These are phyloP conservation scores for Aureobasidium sp. DNA, from an alignment of 2,329 filamentous ascomycete genomes.

Conservation along the genomic window DNA sequence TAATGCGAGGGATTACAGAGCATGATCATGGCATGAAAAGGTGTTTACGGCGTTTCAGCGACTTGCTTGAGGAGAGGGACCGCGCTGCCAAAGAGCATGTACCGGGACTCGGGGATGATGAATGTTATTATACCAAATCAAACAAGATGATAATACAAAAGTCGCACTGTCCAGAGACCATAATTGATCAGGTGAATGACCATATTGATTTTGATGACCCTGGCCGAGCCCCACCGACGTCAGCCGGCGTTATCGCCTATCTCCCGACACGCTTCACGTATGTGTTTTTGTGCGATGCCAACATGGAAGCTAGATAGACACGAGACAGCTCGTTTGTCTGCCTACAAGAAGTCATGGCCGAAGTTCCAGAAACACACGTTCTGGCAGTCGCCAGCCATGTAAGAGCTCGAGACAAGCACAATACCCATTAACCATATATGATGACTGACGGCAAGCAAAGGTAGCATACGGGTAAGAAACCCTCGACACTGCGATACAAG, in stretches of 20 bases:
- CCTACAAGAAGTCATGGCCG: conserved; percentile 13
- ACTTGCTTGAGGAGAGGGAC: neutral
- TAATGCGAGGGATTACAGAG: neutral
- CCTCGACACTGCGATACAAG: conserved; percentile 1
- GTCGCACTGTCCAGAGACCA: neutral
- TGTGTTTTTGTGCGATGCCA: neutral
- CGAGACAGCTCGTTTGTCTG: neutral
- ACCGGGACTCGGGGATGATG: neutral
- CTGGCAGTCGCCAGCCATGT: conserved; percentile 94
- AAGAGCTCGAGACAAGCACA: conserved; percentile 38
- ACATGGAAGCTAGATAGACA: neutral
- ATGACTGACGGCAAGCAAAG: conserved; percentile 38
- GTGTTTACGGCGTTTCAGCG: conserved; percentile 15
- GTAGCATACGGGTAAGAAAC: conserved; percentile 65
- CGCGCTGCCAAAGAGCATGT: neutral
- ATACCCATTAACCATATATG: conserved; percentile 22
- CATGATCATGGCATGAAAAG: conserved; percentile 12
- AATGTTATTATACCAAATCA: conserved; percentile 12
- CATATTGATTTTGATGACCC: neutral
- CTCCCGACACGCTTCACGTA: neutral
- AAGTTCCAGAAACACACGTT: conserved; percentile 59
- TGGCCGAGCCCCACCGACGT: neutral
- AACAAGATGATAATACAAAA: neutral
- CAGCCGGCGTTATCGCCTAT: conserved; percentile 14
- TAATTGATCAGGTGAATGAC: neutral